phyloP scores from a whole-genome alignment of 306 rosid species.

The Castanospermum australe region DNA sequence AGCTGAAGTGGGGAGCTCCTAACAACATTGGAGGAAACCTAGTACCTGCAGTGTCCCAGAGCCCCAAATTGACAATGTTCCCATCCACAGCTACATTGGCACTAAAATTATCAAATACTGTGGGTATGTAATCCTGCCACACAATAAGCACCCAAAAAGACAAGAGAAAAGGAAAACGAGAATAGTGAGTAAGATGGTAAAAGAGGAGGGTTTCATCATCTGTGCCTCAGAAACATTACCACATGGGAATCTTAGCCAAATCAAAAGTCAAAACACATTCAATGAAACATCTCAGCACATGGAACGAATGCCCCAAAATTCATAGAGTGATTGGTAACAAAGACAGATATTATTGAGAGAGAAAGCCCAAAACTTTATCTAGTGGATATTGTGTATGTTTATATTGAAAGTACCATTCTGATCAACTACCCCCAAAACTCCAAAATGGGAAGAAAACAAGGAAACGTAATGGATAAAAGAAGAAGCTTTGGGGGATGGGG shows the following conservation, averaged over 20 bases:
- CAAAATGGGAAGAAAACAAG: constrained; percentile 10
- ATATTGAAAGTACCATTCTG: not conserved
- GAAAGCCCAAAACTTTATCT: not conserved
- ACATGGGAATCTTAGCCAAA: not conserved
- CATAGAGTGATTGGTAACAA: not conserved
- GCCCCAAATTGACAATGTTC: constrained; percentile 83
- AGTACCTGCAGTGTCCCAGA: constrained; percentile 99
- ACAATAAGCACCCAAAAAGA: not conserved
- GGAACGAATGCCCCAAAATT: not conserved
- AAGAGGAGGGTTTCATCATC: not conserved
- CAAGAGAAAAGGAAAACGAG: not conserved
- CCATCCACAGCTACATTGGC: constrained; percentile 98
- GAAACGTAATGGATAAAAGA: not conserved
- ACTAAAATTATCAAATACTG: constrained; percentile 96
- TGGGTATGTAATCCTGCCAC: constrained; percentile 86
- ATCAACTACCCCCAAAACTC: not conserved
- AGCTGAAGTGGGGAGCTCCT: not conserved
- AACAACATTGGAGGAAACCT: not conserved
- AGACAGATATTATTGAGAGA: not conserved
- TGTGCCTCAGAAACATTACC: not conserved
- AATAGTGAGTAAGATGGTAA: not conserved
- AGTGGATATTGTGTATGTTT: not conserved
- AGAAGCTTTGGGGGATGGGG: constrained; percentile 15
- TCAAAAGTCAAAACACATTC: not conserved
- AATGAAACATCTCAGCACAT: not conserved